These are phyloP conservation scores for Bryum argenteum DNA, from an alignment of 225 moss, liverwort and hornwort genomes.

Conservation along the genomic window DNA sequence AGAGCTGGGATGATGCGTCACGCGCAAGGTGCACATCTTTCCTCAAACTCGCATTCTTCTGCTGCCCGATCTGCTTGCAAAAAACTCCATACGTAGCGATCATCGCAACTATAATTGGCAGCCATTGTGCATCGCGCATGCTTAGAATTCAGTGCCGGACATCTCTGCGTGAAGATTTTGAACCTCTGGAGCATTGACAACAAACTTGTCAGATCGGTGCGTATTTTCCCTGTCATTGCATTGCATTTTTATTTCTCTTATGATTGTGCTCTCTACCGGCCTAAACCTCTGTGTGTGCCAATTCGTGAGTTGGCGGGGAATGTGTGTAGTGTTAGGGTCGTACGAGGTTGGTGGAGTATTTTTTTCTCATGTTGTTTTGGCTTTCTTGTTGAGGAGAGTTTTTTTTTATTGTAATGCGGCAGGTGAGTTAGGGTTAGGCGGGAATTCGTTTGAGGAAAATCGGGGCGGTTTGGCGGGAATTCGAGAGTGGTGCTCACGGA, in stretches of 20 bases:
- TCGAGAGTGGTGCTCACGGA: constrained; percentile 35
- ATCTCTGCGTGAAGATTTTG: not conserved
- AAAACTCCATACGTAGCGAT: not conserved
- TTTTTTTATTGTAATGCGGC: constrained; percentile 17
- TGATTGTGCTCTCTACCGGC: constrained; percentile 14
- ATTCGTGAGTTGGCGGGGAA: not conserved
- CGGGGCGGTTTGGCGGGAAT: not conserved
- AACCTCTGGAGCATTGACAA: not conserved
- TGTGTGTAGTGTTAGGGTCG: constrained; percentile 12
- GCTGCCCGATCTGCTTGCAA: not conserved
- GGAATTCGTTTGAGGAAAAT: constrained; percentile 33
- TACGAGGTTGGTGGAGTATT: not conserved
- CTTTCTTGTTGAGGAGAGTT: not conserved
- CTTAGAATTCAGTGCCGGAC: not conserved
- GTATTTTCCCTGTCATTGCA: not conserved
- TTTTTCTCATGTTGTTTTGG: not conserved
- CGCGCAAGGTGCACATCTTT: not conserved
- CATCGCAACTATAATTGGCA: not conserved
- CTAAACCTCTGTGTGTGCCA: constrained; percentile 35
- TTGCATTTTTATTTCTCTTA: not conserved
- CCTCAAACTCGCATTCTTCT: not conserved
- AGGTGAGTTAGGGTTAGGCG: constrained; percentile 30
- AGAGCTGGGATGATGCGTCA: constrained; percentile 13
- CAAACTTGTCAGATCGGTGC: constrained; percentile 19
- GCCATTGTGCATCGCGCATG: not conserved